Evolutionary conservation across 2,329 filamentous ascomycete species (phyloP).

Genomic region (Bertia moriformis): DNA sequence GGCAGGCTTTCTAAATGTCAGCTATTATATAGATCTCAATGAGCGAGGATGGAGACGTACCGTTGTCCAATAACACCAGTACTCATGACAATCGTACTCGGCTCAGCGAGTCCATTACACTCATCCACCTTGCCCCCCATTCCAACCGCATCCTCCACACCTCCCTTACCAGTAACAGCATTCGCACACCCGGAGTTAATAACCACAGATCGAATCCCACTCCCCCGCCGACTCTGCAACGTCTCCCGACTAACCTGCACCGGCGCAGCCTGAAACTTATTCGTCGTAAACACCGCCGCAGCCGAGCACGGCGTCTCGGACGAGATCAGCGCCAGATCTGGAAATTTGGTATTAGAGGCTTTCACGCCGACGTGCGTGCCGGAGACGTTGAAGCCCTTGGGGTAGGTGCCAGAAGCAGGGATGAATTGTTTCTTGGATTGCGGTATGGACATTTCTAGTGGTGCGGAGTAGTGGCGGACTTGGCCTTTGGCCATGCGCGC

Average conservation of each 20-base stretch:
- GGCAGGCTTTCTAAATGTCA: conserved; percentile 47
- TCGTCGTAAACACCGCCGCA: conserved; percentile 91
- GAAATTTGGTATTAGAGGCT: conserved; percentile 76
- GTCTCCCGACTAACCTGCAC: conserved; percentile 72
- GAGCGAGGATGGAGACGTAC: conserved; percentile 21
- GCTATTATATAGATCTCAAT: conserved; percentile 3
- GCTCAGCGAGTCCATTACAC: conserved; percentile 30
- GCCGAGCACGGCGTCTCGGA: conserved; percentile 77
- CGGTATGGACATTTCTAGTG: conserved; percentile 13
- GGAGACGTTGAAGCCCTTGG: conserved; percentile 74
- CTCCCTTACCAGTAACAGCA: conserved; percentile 83
- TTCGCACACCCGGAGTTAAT: conserved; percentile 96
- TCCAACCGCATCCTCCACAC: conserved; percentile 69
- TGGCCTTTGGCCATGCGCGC: conserved; percentile 19
- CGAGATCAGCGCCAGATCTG: conserved; percentile 76
- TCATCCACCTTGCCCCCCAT: conserved; percentile 74
- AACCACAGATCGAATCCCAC: conserved; percentile 66
- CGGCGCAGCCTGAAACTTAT: conserved; percentile 93
- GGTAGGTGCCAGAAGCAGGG: conserved; percentile 71
- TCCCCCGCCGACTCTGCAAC: conserved; percentile 48
- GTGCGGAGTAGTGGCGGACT: conserved; percentile 25
- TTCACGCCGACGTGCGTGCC: conserved; percentile 90
- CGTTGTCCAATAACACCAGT: conserved; percentile 94
- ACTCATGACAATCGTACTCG: conserved; percentile 80
- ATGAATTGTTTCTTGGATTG: conserved; percentile 22